phyloP scores from a whole-genome alignment of 2,329 filamentous ascomycete genomes.

The Trichoderma atrobrunneum region DNA sequence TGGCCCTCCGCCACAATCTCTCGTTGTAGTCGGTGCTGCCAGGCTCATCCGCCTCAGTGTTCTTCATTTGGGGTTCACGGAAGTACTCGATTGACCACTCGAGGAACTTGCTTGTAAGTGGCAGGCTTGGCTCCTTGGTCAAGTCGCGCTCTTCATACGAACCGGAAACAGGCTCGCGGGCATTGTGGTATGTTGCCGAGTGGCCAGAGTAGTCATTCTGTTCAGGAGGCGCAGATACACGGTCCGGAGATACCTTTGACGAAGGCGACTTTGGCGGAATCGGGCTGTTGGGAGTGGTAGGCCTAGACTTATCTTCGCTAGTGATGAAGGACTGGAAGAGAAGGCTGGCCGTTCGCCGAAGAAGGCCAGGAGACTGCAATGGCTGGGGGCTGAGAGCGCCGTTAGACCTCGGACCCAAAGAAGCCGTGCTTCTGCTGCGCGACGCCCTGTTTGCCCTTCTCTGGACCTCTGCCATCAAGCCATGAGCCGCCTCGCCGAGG shows the following conservation, averaged over 20 bases:
- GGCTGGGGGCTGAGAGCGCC: constrained; percentile 42
- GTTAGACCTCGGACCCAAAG: constrained; percentile 43
- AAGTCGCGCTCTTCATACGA: constrained; percentile 65
- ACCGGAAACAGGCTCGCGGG: constrained; percentile 75
- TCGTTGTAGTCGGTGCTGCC: constrained; percentile 96
- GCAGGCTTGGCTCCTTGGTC: constrained; percentile 61
- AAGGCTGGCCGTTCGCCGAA: constrained; percentile 63
- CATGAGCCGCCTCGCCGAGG: constrained; percentile 67
- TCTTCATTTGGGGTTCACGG: constrained; percentile 96
- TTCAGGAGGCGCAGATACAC: constrained; percentile 60
- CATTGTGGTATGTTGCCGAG: constrained; percentile 69
- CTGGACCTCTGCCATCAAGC: constrained; percentile 70
- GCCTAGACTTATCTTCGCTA: constrained; percentile 43
- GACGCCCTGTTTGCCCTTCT: constrained; percentile 48
- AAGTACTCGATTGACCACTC: constrained; percentile 99
- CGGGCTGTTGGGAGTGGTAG: constrained; percentile 32
- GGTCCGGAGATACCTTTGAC: constrained; percentile 41
- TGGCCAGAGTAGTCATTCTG: constrained; percentile 67
- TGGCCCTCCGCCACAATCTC: constrained; percentile 83
- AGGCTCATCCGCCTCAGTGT: constrained; percentile 91
- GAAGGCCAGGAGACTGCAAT: constrained; percentile 53
- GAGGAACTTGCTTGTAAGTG: constrained; percentile 78
- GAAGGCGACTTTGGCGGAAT: constrained; percentile 32
- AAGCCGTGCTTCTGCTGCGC: constrained; percentile 41
- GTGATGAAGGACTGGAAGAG: constrained; percentile 59